Base-by-base conservation (phyloP, 371 early-diverging fungal species). In the Paraphysoderma sedebokerense region DNA sequence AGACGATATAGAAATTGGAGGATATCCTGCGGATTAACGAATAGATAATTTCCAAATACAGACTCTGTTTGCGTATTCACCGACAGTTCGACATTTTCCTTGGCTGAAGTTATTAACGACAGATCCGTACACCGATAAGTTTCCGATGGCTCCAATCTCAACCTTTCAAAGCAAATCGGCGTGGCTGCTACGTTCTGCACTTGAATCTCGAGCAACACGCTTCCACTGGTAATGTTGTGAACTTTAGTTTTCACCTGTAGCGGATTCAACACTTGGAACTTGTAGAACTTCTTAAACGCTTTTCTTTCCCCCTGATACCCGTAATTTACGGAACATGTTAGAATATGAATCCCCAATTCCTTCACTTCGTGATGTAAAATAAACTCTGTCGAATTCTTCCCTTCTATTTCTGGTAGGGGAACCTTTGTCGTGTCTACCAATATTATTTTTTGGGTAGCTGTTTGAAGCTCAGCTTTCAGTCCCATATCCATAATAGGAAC, bases 191-290 rank as follows among this genome's bases (percentile, higher is more conserved):
- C 40, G 46, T 73, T 73, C 42, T 69, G 68, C 11, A 72, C 54
- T 47, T 71, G 70, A 1, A 62, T 65, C 47, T 73, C 74, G n/a
- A 73, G 55, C 38, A 61, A 60, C n/a, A 71, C 57, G 5, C 58
- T 33, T 0, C 61, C 71, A 42, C 65, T 62, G 38, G 42, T 28
- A 9, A 42, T n/a, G 2, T 52, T 50, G 47, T 69, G 64, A 38
- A 71, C 66, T 40, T 70, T 70, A 0, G 72, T 74, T 45, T 68
- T 70, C 29, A 74, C 72, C 19, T 65, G 39, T 28, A 74, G 53
- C 15, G 74, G 74, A 51, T 72, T 74, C 17, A 68, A 50, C 15
- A 70, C 74, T 44, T 74, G 64, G 54, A 73, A 73, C 48, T 72
- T 72, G 60, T 61, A 73, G 41, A 72, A 73, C 57, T 71, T 70